Conservation (phyloP, 1,284 basidiomycete genomes). For the Cryptococcus jaspeensis region DNA sequence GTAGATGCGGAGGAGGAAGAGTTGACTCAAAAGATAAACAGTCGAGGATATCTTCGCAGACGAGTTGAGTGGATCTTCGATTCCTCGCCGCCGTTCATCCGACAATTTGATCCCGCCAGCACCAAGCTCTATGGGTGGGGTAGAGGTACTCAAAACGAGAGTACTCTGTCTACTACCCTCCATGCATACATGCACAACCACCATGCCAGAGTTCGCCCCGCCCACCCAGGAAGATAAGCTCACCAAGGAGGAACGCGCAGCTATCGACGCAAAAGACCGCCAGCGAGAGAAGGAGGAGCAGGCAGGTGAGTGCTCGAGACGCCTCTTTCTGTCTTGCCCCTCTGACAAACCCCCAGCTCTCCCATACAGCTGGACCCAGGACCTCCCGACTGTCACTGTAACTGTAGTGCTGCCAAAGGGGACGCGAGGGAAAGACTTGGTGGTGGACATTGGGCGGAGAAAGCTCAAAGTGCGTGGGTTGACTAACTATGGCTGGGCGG, state of each 20-base stretch:
- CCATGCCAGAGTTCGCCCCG: conserved; percentile 8
- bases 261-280: conserved; percentile 66
- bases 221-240: conserved; percentile 63
- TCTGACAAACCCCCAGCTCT: conserved; percentile 58
- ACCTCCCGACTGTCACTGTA: conserved; percentile 82
- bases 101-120: conserved; percentile 17
- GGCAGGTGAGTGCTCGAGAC: conserved; percentile 78
- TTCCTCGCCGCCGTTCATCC: neutral
- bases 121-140: no score
- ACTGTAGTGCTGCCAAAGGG: conserved; percentile 80
- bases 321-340: conserved; percentile 5
- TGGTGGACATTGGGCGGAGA: conserved; percentile 73
- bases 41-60: no score
- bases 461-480: conserved; percentile 60
- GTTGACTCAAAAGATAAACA: no score
- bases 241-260: conserved; percentile 70
- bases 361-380: conserved; percentile 91
- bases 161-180: no score
- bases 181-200: neutral
- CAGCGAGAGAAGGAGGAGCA: conserved; percentile 76
- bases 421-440: conserved; percentile 75
- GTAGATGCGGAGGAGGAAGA: no score
- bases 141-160: no score
- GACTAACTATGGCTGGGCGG: neutral
- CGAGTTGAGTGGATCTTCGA: no score